Percentiles rank a stretch among this genome's conserved stretches.
These are phyloP conservation scores for Scenedesmus sp. DNA, from an alignment of 163 green algal genomes.

Conservation along the genomic window DNA sequence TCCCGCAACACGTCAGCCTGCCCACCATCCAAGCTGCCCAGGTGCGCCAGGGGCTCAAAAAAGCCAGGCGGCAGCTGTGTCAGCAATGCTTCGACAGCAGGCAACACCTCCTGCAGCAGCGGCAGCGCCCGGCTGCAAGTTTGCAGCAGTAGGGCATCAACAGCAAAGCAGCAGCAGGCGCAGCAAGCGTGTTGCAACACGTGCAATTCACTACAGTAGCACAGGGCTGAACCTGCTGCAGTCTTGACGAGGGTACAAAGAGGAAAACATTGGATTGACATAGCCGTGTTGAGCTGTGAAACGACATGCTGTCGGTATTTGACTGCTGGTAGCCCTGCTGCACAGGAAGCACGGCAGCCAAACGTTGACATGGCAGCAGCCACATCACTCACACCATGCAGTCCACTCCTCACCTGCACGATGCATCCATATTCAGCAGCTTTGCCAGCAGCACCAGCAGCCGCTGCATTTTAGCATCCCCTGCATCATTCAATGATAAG, in stretches of 20 bases:
- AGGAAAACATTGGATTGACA: no score
- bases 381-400: not conserved
- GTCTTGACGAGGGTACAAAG: no score
- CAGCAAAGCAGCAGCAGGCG: conserved; percentile 1
- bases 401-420: not conserved
- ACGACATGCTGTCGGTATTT: no score
- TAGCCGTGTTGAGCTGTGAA: no score
- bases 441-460: not conserved
- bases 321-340: not conserved
- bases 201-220: no score
- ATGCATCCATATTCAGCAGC: not conserved
- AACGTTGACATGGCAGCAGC: not conserved
- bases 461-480: not conserved
- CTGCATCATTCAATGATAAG: no score
- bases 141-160: not conserved
- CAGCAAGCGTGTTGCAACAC: not conserved
- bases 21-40: conserved; percentile 37
- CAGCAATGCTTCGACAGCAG: conserved; percentile 47
- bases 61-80: conserved; percentile 62
- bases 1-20: conserved; percentile 59
- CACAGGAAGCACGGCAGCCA: not conserved
- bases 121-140: not conserved
- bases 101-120: conserved; percentile 4
- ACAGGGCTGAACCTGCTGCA: no score
- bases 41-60: conserved; percentile 63